These are phyloP conservation scores for Didymella arachidicola DNA, from an alignment of 2,329 filamentous ascomycete species.

Conservation along the genomic window DNA sequence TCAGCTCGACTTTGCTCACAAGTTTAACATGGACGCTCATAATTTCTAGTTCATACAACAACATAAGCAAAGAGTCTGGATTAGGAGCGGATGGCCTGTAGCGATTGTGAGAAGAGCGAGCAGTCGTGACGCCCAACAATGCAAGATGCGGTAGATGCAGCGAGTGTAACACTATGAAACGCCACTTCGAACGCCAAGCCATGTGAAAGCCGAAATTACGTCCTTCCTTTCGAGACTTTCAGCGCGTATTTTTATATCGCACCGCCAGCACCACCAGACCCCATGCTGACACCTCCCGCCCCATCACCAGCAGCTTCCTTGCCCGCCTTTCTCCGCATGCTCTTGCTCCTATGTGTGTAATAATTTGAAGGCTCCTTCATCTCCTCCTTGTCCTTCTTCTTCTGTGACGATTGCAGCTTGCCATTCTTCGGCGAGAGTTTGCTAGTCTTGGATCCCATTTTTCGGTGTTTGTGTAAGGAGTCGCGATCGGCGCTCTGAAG, in stretches of 20 bases:
- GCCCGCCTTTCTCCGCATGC: constrained; percentile 45
- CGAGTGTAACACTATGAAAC: neutral
- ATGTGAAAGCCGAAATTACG: neutral
- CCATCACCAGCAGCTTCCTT: constrained; percentile 21
- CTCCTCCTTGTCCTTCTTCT: constrained; percentile 43
- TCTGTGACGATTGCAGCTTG: constrained; percentile 32
- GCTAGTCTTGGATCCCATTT: constrained; percentile 44
- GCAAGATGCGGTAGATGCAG: neutral
- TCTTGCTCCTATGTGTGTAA: constrained; percentile 45
- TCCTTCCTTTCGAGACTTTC: neutral
- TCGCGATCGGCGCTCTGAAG: neutral
- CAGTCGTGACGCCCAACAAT: neutral
- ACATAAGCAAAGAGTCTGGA: neutral
- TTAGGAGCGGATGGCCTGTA: neutral
- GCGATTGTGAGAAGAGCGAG: too few species aligned
- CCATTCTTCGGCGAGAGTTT: constrained; percentile 30
- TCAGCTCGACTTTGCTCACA: too few species aligned
- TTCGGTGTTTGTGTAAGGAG: constrained; percentile 1
- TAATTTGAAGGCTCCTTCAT: constrained; percentile 48
- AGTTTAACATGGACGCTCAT: neutral
- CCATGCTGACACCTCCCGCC: constrained; percentile 18
- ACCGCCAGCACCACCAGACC: constrained; percentile 22
- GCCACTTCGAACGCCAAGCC: neutral
- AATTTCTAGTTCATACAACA: neutral
- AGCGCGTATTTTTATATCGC: neutral